These are phyloP conservation scores for Penicillium daleae DNA, from an alignment of 495 filamentous ascomycete genomes.

Conservation along the genomic window DNA sequence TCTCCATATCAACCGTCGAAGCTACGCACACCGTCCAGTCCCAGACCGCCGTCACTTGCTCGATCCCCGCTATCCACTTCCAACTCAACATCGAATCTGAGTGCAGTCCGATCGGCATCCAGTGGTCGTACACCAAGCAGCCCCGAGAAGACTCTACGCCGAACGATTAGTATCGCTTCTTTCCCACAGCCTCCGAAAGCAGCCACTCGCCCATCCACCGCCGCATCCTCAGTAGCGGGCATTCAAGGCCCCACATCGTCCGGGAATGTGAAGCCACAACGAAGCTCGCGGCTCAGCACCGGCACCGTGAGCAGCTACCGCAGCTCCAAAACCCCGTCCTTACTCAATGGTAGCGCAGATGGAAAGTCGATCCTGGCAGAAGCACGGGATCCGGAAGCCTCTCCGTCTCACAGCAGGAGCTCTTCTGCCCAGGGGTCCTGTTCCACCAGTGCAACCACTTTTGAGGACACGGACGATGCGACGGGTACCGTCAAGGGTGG, in stretches of 20 bases:
- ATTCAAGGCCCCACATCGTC: constrained; percentile 32
- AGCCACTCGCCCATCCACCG: constrained; percentile 50
- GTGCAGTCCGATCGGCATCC: constrained; percentile 46
- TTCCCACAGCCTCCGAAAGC: constrained; percentile 88
- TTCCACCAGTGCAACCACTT: constrained; percentile 86
- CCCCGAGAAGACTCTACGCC: constrained; percentile 69
- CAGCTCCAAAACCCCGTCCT: constrained; percentile 64
- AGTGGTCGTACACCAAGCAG: constrained; percentile 40
- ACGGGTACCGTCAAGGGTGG: constrained; percentile 38
- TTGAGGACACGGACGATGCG: constrained; percentile 63
- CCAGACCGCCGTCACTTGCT: constrained; percentile 56
- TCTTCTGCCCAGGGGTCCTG: constrained; percentile 90
- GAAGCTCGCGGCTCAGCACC: constrained; percentile 44
- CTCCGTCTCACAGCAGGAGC: constrained; percentile 83
- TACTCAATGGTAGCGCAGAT: constrained; percentile 79
- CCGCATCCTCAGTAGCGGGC: constrained; percentile 43
- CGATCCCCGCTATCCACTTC: constrained; percentile 50
- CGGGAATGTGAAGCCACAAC: constrained; percentile 36
- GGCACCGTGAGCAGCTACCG: constrained; percentile 51
- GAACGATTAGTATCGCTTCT: constrained; percentile 86
- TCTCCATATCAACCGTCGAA: constrained; percentile 53
- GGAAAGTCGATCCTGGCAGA: constrained; percentile 67
- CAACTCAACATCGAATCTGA: constrained; percentile 45
- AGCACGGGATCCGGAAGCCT: constrained; percentile 70
- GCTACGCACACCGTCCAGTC: constrained; percentile 67